Evolutionary conservation across 148 eudicot species (phyloP), one percentile per base, ranked within the genome.

Genomic region (Rhododendron simsii): DNA sequence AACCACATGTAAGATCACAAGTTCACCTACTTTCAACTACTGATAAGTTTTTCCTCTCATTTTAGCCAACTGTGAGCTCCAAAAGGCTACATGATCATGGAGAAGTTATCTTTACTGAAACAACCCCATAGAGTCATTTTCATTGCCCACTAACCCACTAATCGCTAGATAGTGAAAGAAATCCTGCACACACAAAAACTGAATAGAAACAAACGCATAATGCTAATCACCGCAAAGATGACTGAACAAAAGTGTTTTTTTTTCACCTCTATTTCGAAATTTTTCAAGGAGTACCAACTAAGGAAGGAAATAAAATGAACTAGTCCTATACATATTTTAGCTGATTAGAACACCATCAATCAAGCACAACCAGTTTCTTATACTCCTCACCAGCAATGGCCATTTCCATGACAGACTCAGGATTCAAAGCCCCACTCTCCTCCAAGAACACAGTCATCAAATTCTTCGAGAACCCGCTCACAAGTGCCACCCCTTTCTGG

Each of bases 381-480:
- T 88, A 90, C 74, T 63, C 78, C 11, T 88, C 88, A 53, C 89
- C 88, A 39, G 86, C 84, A 5, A 86, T 78, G 16, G 90, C 90
- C 7, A 8, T 26, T 20, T 86, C 87, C 92, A 90, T 88, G 7
- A 77, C 85, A 23, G 28, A 85, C 12, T 74, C 81, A n/a, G 90
- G 91, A 51, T 82, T 85, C 57, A 85, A 33, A 73, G 37, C 35
- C 5, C 78, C 86, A 28, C 80, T 80, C 14, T 67, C 87, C 51
- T 88, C 87, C 87, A 90, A 71, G 67, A 90, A 90, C 26, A 88
- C 5, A 4, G 71, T 88, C 82, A 88, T 9, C 71, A 88, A 9
- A 83, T 90, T 90, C 89, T 88, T 90, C 5, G 89, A 90, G 61
- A 85, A 88, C n/a, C 90, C 92, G 9, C 90, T 86, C 26, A 85